Conservation (phyloP, 2,329 filamentous ascomycete species). For the Catunica adiposa region DNA sequence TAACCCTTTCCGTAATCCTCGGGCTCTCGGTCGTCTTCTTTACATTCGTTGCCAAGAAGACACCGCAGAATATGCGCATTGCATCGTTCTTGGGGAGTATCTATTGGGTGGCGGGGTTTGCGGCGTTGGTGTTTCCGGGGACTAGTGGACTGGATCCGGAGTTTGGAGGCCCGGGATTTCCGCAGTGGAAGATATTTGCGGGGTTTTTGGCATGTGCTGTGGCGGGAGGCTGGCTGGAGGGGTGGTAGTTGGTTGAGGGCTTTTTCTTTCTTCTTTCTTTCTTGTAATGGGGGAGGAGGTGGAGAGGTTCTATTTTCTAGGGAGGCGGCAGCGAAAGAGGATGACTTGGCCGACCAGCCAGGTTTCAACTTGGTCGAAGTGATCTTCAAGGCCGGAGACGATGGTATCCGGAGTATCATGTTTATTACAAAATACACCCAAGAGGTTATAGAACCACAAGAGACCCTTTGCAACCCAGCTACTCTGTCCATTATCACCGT, state of each 20-base stretch:
- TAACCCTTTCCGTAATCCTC: slow-evolving; percentile 25
- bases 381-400: slow-evolving; percentile 20
- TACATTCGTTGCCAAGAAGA: slow-evolving; percentile 21
- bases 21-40: slow-evolving; percentile 26
- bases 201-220: slow-evolving; percentile 17
- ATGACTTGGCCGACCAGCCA: slow-evolving; percentile 24
- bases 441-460: slow-evolving; percentile 22
- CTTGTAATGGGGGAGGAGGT: neutral
- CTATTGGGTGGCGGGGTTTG: slow-evolving; percentile 27
- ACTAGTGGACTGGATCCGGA: slow-evolving; percentile 27
- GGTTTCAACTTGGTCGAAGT: slow-evolving; percentile 25
- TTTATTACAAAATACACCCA: slow-evolving; percentile 25
- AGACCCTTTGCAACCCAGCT: slow-evolving; percentile 11
- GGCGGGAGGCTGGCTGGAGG: slow-evolving; percentile 6
- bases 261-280: neutral
- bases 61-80: slow-evolving; percentile 20
- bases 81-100: slow-evolving; percentile 24
- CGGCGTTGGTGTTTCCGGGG: slow-evolving; percentile 23
- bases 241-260: neutral
- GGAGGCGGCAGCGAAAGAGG: slow-evolving; percentile 20
- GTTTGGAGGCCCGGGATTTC: slow-evolving; percentile 28
- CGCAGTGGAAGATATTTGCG: slow-evolving; percentile 23
- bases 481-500: neutral
- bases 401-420: slow-evolving; percentile 22
- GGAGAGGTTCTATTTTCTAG: neutral